phyloP scores from a whole-genome alignment of 306 rosid species.

The Acacia confusa region DNA sequence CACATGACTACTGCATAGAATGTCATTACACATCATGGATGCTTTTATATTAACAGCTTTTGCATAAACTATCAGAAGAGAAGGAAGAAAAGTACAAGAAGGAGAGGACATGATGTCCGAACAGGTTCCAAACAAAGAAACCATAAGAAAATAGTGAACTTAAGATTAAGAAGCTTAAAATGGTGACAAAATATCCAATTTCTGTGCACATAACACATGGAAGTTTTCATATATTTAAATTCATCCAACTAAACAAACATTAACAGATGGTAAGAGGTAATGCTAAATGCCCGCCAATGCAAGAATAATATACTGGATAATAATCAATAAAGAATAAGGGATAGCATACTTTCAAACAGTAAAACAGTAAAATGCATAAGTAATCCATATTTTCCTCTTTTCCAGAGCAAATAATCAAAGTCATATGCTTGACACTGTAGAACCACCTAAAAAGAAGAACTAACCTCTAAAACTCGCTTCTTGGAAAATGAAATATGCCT shows the following conservation, averaged over 20 bases:
- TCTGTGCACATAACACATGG: background rate
- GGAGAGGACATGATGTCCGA: background rate
- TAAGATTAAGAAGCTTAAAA: background rate
- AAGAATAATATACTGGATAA: background rate
- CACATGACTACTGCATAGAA: background rate
- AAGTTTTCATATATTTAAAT: background rate
- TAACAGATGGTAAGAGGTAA: background rate
- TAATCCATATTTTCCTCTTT: background rate
- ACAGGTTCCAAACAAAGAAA: background rate
- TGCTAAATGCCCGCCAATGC: background rate
- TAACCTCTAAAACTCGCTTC: slow-evolving; percentile 87
- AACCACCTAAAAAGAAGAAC: slow-evolving; percentile 42
- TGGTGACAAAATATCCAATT: background rate
- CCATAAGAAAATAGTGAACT: background rate
- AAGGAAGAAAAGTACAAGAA: background rate
- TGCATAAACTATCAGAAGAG: background rate
- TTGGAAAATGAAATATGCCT: slow-evolving; percentile 52
- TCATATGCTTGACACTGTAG: background rate
- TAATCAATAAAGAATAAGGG: background rate
- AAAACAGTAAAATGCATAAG: background rate
- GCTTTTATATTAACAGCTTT: background rate
- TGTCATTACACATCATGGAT: background rate
- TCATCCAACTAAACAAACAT: background rate
- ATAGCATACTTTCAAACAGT: background rate
- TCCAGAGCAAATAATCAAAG: background rate